Evolutionary conservation across 2,329 filamentous ascomycete species (phyloP), one percentile per base, ranked within the genome.

Genomic region (Neonectria hederae): DNA sequence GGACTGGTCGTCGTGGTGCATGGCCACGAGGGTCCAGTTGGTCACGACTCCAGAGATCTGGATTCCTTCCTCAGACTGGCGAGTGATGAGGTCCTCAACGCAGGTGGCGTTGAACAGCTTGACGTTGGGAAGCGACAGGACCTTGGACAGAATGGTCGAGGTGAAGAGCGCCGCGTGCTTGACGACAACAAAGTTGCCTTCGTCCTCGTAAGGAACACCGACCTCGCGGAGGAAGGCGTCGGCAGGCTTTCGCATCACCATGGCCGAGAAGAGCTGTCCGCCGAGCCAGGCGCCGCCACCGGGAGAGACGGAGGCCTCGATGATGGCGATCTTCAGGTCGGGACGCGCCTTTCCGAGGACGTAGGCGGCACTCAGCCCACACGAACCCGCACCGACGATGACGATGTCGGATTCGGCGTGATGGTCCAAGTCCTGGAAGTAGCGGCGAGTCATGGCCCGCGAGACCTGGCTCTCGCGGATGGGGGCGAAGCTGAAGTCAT

Each of bases 81-180:
- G 92, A 21, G 94, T 97, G 80, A 97, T 95, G 67, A 97, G 84
- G 75, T 97, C 94, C 82, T 97, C 94, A 46, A 97, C 94, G 21
- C 91, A 87, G 38, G 94, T 97, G 40, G 94, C 94, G 78, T 97
- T 97, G 89, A 97, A 97, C 67, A 97, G 89, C 87, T 97, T 97
- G 76, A 97, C 88, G 80, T 97, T 97, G 68, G 92, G 92, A 83
- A 97, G 92, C 64, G 87, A 81, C 55, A 97, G 84, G 10, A 97
- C 94, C 81, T 91, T 91, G 76, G 90, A 91, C 74, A 97, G 83
- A 63, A 97, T 84, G 26, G 94, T 97, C 65, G 90, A 93, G 32
- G 94, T 97, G 84, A 97, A 97, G 65, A 97, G 87, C 0, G 94
- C 92, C 35, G 94, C 94, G 80, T 97, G 94, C 88, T 96, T 97